Base-by-base conservation (phyloP, 75 land plant genomes). In the Ceratopteris richardii region DNA sequence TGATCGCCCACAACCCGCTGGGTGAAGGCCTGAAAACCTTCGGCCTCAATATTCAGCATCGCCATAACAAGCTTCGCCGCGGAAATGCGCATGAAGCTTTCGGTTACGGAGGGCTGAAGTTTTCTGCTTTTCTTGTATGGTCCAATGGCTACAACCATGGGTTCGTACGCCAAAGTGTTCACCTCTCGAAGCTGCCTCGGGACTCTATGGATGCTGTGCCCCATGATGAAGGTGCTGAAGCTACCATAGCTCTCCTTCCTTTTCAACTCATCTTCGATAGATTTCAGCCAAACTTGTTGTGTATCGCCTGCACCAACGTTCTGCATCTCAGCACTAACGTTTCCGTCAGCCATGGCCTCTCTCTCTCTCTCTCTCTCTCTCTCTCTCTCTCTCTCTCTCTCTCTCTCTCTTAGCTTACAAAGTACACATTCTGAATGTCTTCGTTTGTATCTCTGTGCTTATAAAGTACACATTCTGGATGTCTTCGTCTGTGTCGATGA, bases 311-410 rank as follows among this genome's bases (percentile, higher is more conserved):
- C 51, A 6, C 51, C 12, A 20, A 21, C 51, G 21, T 12, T 50
- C 51, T 50, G 24, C 25, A 20, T 4, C 51, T 50, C 51, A 6
- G 24, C 25, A 7, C 25, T 23, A 6, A 20, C 25, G 24, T 12
- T 23, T 50, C 11, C 25, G 10, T 50, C 51, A 4, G 10, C 25
- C 51, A 21, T 23, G 3, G 7, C 6, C 51, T 50, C 51, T 50
- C 51, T 50, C 51, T 50, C 51, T 50, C 51, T 50, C 51, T 50
- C 51, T 50, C 51, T 50, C 51, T 50, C 51, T 50, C 51, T 50
- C 51, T 50, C 51, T 50, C 51, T 33, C 9, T 9, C 3, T 50
- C 51, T 3, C 11, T 50, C 51, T 50, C n/a, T n/a, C n/a, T n/a
- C n/a, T n/a, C n/a, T n/a, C n/a, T n/a, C n/a, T n/a, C n/a, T n/a